phyloP scores from a whole-genome alignment of 768 basidiomycete species.

The Lactarius tabidus region DNA sequence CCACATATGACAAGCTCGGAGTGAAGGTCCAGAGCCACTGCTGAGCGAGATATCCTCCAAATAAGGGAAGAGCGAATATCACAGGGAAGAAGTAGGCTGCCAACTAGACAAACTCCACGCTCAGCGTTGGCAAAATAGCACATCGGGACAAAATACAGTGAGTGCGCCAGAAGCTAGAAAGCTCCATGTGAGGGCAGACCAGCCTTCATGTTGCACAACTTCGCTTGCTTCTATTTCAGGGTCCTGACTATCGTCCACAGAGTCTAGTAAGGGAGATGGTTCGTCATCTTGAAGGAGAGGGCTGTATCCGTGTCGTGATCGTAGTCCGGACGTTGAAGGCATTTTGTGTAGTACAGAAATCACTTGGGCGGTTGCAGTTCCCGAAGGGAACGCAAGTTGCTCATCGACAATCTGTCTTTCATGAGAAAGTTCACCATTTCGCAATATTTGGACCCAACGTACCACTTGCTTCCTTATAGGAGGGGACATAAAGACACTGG shows the following conservation, averaged over 20 bases:
- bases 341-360: conserved; percentile 84
- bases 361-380: conserved; percentile 93
- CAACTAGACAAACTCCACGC: conserved; percentile 46
- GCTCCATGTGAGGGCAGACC: conserved; percentile 73
- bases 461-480: conserved; percentile 94
- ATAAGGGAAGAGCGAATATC: conserved; percentile 80
- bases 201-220: conserved; percentile 61
- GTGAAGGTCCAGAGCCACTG: conserved; percentile 95
- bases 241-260: conserved; percentile 25
- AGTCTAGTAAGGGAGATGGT: conserved; percentile 17
- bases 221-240: conserved; percentile 39
- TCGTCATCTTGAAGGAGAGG: conserved; percentile 34
- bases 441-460: conserved; percentile 29
- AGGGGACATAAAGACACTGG: conserved; percentile 90
- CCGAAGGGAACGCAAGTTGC: conserved; percentile 89
- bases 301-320: conserved; percentile 55
- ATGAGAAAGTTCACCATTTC: not conserved
- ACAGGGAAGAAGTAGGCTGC: conserved; percentile 87
- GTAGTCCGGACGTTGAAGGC: conserved; percentile 57
- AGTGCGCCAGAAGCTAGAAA: conserved; percentile 70
- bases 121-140: conserved; percentile 4
- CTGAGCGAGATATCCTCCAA: conserved; percentile 76
- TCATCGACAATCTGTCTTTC: conserved; percentile 79
- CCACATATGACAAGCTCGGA: conserved; percentile 87
- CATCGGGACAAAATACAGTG: conserved; percentile 54